phyloP scores from a whole-genome alignment of 495 filamentous ascomycete species.

The Wilcoxina mikolae region DNA sequence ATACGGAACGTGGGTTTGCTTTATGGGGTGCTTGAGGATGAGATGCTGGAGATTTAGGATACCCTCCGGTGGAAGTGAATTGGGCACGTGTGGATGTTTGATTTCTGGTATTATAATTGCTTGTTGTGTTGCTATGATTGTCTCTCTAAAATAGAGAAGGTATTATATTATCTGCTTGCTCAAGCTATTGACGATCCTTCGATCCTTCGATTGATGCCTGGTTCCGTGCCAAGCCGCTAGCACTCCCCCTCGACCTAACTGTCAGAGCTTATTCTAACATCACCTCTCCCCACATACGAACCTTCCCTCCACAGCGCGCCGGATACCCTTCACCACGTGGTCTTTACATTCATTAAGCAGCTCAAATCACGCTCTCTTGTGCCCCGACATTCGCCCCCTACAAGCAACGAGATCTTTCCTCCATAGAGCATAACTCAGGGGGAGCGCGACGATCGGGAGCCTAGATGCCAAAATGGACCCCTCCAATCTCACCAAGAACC shows the following conservation, averaged over 20 bases:
- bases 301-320: neutral
- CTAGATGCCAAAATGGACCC: conserved; percentile 2
- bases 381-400: no score
- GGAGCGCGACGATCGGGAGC: no score
- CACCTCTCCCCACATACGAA: conserved; percentile 2
- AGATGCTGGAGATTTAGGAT: conserved; percentile 26
- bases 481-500: conserved; percentile 1
- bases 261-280: conserved; percentile 21
- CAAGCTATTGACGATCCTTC: no score
- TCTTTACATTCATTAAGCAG: neutral
- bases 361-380: no score
- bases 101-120: neutral
- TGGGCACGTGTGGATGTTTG: neutral
- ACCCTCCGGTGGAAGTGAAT: neutral
- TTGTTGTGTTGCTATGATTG: no score
- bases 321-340: neutral
- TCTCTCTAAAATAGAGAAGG: no score
- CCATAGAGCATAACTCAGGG: neutral
- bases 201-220: no score
- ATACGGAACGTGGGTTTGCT: conserved; percentile 18
- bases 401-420: no score
- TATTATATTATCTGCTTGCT: no score
- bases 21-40: conserved; percentile 27
- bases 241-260: conserved; percentile 11
- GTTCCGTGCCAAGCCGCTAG: neutral